phyloP scores from a whole-genome alignment of 371 early-diverging fungal genomes.

The Cokeromyces recurvatus region DNA sequence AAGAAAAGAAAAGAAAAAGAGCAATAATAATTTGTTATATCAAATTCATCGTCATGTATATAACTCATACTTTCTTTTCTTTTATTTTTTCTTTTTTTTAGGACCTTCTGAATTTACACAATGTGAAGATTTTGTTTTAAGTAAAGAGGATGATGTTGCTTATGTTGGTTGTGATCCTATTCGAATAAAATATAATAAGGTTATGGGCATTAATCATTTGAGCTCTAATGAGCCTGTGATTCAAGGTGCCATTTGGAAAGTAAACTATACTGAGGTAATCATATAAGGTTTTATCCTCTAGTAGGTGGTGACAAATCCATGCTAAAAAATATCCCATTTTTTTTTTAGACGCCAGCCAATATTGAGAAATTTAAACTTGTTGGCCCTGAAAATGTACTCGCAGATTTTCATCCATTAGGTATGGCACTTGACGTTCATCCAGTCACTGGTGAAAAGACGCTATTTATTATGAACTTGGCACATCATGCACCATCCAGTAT shows the following conservation, averaged over 20 bases:
- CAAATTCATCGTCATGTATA: too few species aligned
- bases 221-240: slow-evolving; percentile 1
- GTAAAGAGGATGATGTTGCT: slow-evolving; percentile 20
- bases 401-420: slow-evolving; percentile 25
- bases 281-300: not conserved
- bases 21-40: too few species aligned
- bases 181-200: slow-evolving; percentile 18
- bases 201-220: slow-evolving; percentile 19
- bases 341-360: slow-evolving; percentile 4
- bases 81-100: not conserved
- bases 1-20: too few species aligned
- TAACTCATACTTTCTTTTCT: too few species aligned
- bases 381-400: not conserved
- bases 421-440: slow-evolving; percentile 16
- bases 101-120: slow-evolving; percentile 22
- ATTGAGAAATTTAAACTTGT: slow-evolving; percentile 13
- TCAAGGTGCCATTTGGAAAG: slow-evolving; percentile 26
- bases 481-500: slow-evolving; percentile 7
- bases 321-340: too few species aligned
- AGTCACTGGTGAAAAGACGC: not conserved
- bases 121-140: slow-evolving; percentile 31
- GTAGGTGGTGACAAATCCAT: too few species aligned
- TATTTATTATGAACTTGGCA: slow-evolving; percentile 23
- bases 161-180: slow-evolving; percentile 34
- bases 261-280: slow-evolving; percentile 22